A percentile compares a stretch with the other conserved stretches of the same genome.
Evolutionary conservation across 495 filamentous ascomycete genomes (phyloP).

Genomic region (Pyrenula aspistea): DNA sequence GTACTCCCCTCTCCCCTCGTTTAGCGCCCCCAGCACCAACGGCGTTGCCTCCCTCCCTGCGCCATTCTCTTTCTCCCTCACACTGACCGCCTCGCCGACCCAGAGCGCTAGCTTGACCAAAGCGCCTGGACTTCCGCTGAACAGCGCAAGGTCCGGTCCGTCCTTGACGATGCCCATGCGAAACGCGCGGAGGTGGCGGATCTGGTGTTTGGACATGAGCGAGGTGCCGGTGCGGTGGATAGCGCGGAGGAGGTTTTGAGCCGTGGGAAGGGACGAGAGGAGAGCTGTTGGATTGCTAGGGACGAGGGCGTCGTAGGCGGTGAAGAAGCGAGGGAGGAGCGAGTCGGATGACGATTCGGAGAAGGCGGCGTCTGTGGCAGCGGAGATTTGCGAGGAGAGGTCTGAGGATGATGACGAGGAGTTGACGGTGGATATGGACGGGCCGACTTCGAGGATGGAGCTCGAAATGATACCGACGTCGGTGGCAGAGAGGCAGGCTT

Average conservation of each 20-base stretch:
- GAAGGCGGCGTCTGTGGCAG: slow-evolving; percentile 5
- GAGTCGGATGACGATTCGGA: slow-evolving; percentile 25
- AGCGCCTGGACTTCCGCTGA: slow-evolving; percentile 73
- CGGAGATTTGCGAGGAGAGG: slow-evolving; percentile 1
- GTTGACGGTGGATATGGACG: slow-evolving; percentile 14
- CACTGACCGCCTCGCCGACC: slow-evolving; percentile 85
- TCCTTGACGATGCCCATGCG: slow-evolving; percentile 94
- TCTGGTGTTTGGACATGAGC: slow-evolving; percentile 84
- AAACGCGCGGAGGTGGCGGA: slow-evolving; percentile 81
- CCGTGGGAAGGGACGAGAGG: slow-evolving; percentile 69
- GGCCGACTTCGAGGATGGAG: slow-evolving; percentile 81
- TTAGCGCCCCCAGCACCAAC: slow-evolving; percentile 77
- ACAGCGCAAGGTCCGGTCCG: slow-evolving; percentile 76
- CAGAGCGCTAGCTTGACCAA: slow-evolving; percentile 86
- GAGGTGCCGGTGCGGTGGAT: slow-evolving; percentile 90
- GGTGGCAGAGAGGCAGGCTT: slow-evolving; percentile 79
- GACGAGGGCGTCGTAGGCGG: slow-evolving; percentile 77
- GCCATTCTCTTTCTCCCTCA: slow-evolving; percentile 70
- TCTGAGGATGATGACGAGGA: slow-evolving; percentile 22
- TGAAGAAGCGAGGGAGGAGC: slow-evolving; percentile 64
- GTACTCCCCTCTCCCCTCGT: slow-evolving; percentile 81
- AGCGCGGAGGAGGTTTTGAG: slow-evolving; percentile 79
- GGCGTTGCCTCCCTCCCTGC: slow-evolving; percentile 57
- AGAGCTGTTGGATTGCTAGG: slow-evolving; percentile 26
- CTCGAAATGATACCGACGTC: slow-evolving; percentile 86